A percentile compares a stretch with the other conserved stretches of the same genome.
Conservation (phyloP, 1,284 basidiomycete genomes). For the Phlebopus sp. region DNA sequence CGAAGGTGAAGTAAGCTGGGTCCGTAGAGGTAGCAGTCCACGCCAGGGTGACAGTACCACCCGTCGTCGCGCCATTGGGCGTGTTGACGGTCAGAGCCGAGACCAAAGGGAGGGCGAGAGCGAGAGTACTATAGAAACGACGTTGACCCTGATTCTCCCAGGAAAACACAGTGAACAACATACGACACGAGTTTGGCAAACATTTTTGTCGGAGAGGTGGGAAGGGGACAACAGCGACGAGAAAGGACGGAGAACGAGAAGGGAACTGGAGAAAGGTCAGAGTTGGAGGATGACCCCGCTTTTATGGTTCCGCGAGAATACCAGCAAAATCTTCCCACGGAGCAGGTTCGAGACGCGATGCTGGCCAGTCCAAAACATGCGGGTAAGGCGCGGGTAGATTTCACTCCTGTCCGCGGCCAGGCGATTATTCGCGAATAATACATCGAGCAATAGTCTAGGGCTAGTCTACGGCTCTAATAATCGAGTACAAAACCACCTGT, state of each 20-base stretch:
- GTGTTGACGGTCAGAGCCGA: slow-evolving; percentile 45
- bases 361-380: slow-evolving; percentile 14
- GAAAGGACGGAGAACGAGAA: slow-evolving; percentile 3
- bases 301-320: slow-evolving; percentile 16
- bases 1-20: slow-evolving; percentile 37
- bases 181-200: slow-evolving; percentile 37
- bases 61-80: slow-evolving; percentile 36
- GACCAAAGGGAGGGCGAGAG: slow-evolving; percentile 46
- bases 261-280: slow-evolving; percentile 14
- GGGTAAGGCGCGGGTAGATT: slow-evolving; percentile 8
- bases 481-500: too few relatives aligned
- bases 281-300: slow-evolving; percentile 12
- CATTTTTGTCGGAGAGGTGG: slow-evolving; percentile 28
- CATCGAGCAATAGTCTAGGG: too few relatives aligned
- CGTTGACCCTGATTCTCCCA: too few relatives aligned
- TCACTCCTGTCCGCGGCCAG: not conserved
- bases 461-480: too few relatives aligned
- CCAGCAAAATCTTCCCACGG: slow-evolving; percentile 28
- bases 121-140: slow-evolving; percentile 39
- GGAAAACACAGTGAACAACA: not conserved
- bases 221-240: slow-evolving; percentile 5
- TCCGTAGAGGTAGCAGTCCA: slow-evolving; percentile 48
- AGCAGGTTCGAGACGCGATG: slow-evolving; percentile 14
- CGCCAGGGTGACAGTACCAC: slow-evolving; percentile 38
- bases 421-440: too few relatives aligned